Evolutionary conservation across 306 rosid species (phyloP), one percentile per base, ranked within the genome.

Genomic region (Sechiopsis laciniata): DNA sequence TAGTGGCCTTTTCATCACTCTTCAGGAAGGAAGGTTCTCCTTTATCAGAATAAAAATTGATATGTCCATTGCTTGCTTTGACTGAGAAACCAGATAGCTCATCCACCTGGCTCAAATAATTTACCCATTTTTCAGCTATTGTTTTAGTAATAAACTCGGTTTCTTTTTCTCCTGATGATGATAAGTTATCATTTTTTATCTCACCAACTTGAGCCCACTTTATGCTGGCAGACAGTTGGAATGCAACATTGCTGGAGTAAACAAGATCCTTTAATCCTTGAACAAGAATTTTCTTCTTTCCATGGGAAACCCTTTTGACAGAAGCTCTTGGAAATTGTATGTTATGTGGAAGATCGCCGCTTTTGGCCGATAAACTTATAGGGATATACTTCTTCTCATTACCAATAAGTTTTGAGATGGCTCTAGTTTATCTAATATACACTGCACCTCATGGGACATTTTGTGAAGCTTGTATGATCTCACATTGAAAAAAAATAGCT

Each of bases 11-110:
- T 79, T 84, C 78, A 78, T 75, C 75, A 80, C 79, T 82, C 79
- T 35, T 79, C 51, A 60, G 75, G 3, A 17, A 76, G 55, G 84
- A 76, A 84, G 82, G 78, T 78, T 86, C 86, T 54, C 74, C 72
- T 24, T 56, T 55, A 50, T 86, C 76, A 80, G 87, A 84, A 83
- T 89, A 94, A 79, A 94, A 94, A 80, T 94, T 94, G 57, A 86
- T 79, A 80, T 94, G 97, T 54, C 99, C 97, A 71, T 85, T 89
- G 87, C 96, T 87, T 80, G 96, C 89, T 79, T 78, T 91, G 81
- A 85, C 71, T 59, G 88, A 89, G 37, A 91, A 76, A 73, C 79
- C 83, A 65, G 75, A 78, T 76, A 14, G 65, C 74, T 80, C 81
- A 67, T 75, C 73, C 16, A 76, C 69, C 51, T 81, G 88, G 73